A percentile compares a stretch with the other conserved stretches of the same genome.
phyloP scores from a whole-genome alignment of 2,329 filamentous ascomycete species.

The Didymella exigua region DNA sequence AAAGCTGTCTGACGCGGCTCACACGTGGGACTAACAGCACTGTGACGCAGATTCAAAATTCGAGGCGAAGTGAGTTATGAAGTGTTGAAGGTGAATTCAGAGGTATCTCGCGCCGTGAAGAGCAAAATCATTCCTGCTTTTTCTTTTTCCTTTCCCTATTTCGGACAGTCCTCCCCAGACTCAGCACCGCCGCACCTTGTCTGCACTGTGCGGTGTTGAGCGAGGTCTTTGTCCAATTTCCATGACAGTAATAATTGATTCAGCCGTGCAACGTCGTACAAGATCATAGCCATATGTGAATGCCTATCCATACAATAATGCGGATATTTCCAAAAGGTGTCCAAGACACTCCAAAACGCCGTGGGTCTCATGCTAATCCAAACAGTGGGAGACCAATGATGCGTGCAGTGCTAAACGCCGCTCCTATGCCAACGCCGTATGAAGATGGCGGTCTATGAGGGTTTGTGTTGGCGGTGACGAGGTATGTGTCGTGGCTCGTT shows the following conservation, averaged over 20 bases:
- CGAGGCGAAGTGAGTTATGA: not conserved
- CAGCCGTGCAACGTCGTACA: constrained; percentile 33
- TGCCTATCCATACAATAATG: constrained; percentile 21
- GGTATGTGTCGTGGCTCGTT: constrained; percentile 36
- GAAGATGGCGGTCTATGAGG: constrained; percentile 40
- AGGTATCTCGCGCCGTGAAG: constrained; percentile 9
- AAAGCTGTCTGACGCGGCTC: constrained; percentile 1
- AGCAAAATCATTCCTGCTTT: constrained; percentile 5
- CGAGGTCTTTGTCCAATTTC: constrained; percentile 2
- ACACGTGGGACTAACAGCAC: constrained; percentile 5
- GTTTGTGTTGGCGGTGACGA: constrained; percentile 31
- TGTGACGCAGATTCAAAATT: not conserved
- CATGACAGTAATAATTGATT: constrained; percentile 14
- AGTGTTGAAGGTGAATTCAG: constrained; percentile 10
- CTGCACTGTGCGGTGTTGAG: constrained; percentile 2
- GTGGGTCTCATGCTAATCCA: constrained; percentile 38
- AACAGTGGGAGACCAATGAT: constrained; percentile 32
- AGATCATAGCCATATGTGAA: constrained; percentile 24
- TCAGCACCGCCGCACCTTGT: not conserved
- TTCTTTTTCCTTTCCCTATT: not conserved
- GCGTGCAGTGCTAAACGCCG: constrained; percentile 43
- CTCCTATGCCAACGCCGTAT: constrained; percentile 44
- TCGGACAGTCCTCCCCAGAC: not conserved
- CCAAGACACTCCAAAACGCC: constrained; percentile 40
- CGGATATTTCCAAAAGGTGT: constrained; percentile 21